These are phyloP conservation scores for Alternaria arborescens DNA, from an alignment of 2,329 filamentous ascomycete species.

Conservation along the genomic window DNA sequence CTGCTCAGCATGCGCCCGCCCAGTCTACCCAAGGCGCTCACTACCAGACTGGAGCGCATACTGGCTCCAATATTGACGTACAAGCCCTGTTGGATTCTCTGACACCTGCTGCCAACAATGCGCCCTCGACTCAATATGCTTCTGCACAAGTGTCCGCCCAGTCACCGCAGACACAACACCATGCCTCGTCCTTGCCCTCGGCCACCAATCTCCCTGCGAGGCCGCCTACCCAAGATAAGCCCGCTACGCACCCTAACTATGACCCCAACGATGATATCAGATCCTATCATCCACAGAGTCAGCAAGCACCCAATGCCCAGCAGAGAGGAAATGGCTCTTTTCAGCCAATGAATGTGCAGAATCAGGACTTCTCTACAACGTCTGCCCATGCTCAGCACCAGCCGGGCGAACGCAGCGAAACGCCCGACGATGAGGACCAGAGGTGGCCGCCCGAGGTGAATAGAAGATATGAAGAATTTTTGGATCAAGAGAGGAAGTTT, in stretches of 20 bases:
- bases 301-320: slow-evolving; percentile 48
- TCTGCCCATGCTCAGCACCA: slow-evolving; percentile 38
- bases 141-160: slow-evolving; percentile 41
- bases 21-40: slow-evolving; percentile 42
- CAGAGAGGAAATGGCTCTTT: slow-evolving; percentile 35
- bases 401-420: slow-evolving; percentile 34
- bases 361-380: slow-evolving; percentile 24
- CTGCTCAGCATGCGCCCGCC: slow-evolving; percentile 38
- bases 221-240: slow-evolving; percentile 60
- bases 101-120: slow-evolving; percentile 45
- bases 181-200: slow-evolving; percentile 50
- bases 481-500: slow-evolving; percentile 76
- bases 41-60: slow-evolving; percentile 36
- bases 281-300: slow-evolving; percentile 60
- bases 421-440: slow-evolving; percentile 56
- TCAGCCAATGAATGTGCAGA: slow-evolving; percentile 36
- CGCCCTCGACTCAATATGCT: slow-evolving; percentile 45
- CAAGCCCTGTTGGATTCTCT: slow-evolving; percentile 58
- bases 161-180: slow-evolving; percentile 43
- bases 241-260: slow-evolving; percentile 59
- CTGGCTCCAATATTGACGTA: slow-evolving; percentile 53
- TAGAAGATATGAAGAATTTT: slow-evolving; percentile 75
- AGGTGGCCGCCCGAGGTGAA: slow-evolving; percentile 68
- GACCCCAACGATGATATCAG: slow-evolving; percentile 59
- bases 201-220: slow-evolving; percentile 56